Percentiles rank a stretch among this genome's conserved stretches.
phyloP scores from a whole-genome alignment of 306 rosid genomes.

The Medicago truncatula region DNA sequence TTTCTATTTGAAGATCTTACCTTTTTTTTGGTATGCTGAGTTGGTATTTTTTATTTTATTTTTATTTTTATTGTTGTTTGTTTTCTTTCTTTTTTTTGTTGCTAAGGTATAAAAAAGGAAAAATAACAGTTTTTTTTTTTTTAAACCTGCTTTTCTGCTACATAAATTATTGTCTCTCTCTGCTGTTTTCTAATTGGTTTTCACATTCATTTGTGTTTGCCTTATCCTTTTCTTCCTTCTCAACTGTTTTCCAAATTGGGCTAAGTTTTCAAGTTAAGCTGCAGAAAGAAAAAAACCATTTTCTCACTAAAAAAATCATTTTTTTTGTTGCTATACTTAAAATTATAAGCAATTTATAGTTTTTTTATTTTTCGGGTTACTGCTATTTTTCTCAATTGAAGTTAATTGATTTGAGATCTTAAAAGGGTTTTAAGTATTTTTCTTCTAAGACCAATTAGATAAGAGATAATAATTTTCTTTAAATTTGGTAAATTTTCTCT shows the following conservation, averaged over 20 bases:
- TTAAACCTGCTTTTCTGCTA: slow-evolving; percentile 28
- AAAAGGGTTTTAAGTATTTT: slow-evolving; percentile 38
- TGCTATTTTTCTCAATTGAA: slow-evolving; percentile 13
- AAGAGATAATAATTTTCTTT: slow-evolving; percentile 33
- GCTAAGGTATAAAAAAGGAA: slow-evolving; percentile 45
- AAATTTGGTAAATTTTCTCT: slow-evolving; percentile 41
- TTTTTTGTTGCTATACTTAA: not conserved
- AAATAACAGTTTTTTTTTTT: slow-evolving; percentile 45
- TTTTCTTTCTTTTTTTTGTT: not conserved
- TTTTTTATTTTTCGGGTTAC: slow-evolving; percentile 27
- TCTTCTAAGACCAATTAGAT: slow-evolving; percentile 37
- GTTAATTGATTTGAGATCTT: slow-evolving; percentile 51
- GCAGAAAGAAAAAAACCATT: slow-evolving; percentile 29
- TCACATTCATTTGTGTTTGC: slow-evolving; percentile 37
- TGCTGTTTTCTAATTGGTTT: slow-evolving; percentile 47
- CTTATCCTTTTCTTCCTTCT: slow-evolving; percentile 35
- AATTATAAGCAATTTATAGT: slow-evolving; percentile 7
- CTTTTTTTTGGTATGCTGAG: slow-evolving; percentile 25
- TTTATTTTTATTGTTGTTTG: slow-evolving; percentile 18
- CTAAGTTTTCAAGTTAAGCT: slow-evolving; percentile 29
- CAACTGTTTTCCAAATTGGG: slow-evolving; percentile 52
- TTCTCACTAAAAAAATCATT: slow-evolving; percentile 27
- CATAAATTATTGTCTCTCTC: slow-evolving; percentile 45
- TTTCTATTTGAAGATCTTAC: slow-evolving; percentile 43
- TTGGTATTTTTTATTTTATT: slow-evolving; percentile 36